These are phyloP conservation scores for Paramyrothecium roridum DNA, from an alignment of 2,329 filamentous ascomycete genomes.

Conservation along the genomic window DNA sequence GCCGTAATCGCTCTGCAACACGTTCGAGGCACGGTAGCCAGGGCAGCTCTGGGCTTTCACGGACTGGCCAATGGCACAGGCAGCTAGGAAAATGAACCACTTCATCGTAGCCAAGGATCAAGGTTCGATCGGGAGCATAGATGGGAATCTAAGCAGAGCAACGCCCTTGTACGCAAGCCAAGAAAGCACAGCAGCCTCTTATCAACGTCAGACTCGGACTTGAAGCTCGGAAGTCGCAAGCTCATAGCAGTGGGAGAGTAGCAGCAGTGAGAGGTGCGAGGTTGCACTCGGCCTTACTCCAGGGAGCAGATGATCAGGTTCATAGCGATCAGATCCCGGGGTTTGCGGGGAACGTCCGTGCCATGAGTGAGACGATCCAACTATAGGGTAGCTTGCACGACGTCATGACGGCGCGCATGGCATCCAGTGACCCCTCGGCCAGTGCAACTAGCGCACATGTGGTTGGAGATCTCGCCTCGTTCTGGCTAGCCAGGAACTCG, in stretches of 20 bases:
- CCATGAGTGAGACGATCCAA: not conserved
- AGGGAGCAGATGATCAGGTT: not conserved
- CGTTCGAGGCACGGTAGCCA: constrained; percentile 61
- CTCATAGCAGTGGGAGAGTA: not conserved
- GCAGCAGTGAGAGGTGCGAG: not conserved
- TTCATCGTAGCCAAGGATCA: not conserved
- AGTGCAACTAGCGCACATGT: too few relatives aligned
- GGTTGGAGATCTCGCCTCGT: too few relatives aligned
- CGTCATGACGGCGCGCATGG: not conserved
- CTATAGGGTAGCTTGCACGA: not conserved
- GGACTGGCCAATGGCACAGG: not conserved
- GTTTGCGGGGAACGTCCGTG: not conserved
- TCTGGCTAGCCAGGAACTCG: too few relatives aligned
- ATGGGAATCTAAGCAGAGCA: too few relatives aligned
- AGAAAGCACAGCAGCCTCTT: too few relatives aligned
- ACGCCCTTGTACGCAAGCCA: too few relatives aligned
- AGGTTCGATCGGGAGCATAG: too few relatives aligned
- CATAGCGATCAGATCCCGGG: not conserved
- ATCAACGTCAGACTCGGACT: too few relatives aligned
- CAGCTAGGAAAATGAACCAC: not conserved
- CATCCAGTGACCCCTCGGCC: too few relatives aligned
- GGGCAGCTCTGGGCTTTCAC: constrained; percentile 40
- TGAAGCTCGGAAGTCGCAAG: not conserved
- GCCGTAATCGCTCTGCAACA: constrained; percentile 44
- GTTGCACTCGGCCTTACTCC: not conserved